Evolutionary conservation across 352 stramenopile genomes (phyloP), one percentile per base, ranked within the genome.

Genomic region (Phytophthora niederhauseri): DNA sequence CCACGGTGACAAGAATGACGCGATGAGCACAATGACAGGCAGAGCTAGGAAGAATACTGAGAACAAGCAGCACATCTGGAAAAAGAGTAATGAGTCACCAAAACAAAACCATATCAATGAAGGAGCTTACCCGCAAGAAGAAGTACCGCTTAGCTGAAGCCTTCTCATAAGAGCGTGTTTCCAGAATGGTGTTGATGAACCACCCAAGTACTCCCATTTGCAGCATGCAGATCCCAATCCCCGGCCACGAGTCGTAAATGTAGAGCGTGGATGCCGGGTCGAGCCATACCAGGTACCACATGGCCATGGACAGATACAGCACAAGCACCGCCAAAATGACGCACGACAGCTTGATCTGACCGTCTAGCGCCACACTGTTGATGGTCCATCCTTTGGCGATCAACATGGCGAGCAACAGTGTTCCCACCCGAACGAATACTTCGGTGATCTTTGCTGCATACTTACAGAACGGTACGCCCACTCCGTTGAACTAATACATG

Each of bases 341-440:
- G 36, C 81, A 89, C 36, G 84, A 89, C 28, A 93, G 80, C 72
- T 86, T 78, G 53, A 89, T 80, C 43, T 90, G 87, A 0, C 83
- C 83, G 19, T 91, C 70, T 22, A 93, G 74, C 15, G 61, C 61
- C 7, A 93, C 78, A 31, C 72, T 77, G 59, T 87, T 93, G 75
- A 94, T 93, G 6, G 87, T 94, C 87, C 86, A 94, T 1, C 84
- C 84, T 57, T 94, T 93, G 1, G 84, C 87, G 19, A 94, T 74
- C 7, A 92, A 65, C 84, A 92, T 91, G 5, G 83, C 84, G 15
- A 94, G 61, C 60, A 93, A 55, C 43, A 93, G 80, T 22, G 84
- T 90, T 43, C 75, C 81, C n/a, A 93, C 83, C 3, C 80, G 82
- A 26, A 92, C 80, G 66, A 94, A 86, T 3, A 92, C 84, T 28